phyloP scores from a whole-genome alignment of 2,329 filamentous ascomycete species.

The Chaetomiaceae sp. region DNA sequence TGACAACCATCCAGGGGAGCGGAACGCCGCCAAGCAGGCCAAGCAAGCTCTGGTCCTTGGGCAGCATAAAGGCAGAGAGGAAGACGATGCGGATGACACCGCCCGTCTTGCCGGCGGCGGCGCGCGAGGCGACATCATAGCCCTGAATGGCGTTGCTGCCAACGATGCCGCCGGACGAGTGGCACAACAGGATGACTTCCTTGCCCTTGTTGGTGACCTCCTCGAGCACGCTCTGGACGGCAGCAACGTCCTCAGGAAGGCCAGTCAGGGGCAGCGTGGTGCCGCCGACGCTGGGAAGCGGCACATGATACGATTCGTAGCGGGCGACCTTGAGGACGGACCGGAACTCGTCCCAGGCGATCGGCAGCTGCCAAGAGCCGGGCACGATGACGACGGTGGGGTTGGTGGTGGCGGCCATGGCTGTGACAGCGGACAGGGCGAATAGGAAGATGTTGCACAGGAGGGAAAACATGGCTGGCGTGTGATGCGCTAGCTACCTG shows the following conservation, averaged over 20 bases:
- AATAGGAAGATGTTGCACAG: background rate
- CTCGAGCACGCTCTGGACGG: slow-evolving; percentile 2
- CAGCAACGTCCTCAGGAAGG: slow-evolving; percentile 7
- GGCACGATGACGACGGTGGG: slow-evolving; percentile 8
- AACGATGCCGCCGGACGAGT: slow-evolving; percentile 42
- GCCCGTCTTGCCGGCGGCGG: slow-evolving; percentile 31
- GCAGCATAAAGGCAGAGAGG: slow-evolving; percentile 32
- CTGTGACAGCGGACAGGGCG: background rate
- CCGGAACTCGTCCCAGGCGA: slow-evolving; percentile 10
- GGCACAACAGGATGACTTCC: slow-evolving; percentile 38
- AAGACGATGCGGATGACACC: slow-evolving; percentile 37
- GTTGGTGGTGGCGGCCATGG: slow-evolving; percentile 4
- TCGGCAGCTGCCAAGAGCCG: slow-evolving; percentile 5
- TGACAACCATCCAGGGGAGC: slow-evolving; percentile 9
- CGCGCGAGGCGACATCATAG: slow-evolving; percentile 32
- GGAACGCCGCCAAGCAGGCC: background rate
- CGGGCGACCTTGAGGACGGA: background rate
- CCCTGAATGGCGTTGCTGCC: slow-evolving; percentile 35
- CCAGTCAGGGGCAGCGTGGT: slow-evolving; percentile 5
- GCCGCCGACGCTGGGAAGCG: slow-evolving; percentile 5
- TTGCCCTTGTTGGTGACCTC: slow-evolving; percentile 33
- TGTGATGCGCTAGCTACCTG: background rate
- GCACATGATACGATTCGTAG: background rate
- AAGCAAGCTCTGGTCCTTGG: slow-evolving; percentile 17
- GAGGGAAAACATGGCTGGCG: background rate